These are phyloP conservation scores for Combretum micranthum DNA, from an alignment of 345 rosid species.

Conservation along the genomic window DNA sequence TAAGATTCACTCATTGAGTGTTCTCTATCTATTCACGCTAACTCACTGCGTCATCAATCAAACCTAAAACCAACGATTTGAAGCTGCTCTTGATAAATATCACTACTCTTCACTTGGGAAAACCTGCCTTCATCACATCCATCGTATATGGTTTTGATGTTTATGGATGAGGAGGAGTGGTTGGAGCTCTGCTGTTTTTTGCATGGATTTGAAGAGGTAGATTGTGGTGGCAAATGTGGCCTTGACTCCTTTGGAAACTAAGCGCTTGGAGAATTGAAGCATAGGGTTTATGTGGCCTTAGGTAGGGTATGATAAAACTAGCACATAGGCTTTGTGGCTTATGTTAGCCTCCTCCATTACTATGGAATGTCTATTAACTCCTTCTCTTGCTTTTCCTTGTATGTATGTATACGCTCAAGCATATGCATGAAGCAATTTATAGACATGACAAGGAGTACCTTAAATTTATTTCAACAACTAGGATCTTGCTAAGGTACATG, in stretches of 20 bases:
- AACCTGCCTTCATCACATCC: conserved; percentile 28
- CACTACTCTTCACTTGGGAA: conserved; percentile 3
- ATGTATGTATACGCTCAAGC: too few relatives aligned
- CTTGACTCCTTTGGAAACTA: conserved; percentile 21
- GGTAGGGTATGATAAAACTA: conserved; percentile 21
- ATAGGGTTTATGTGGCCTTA: conserved; percentile 38
- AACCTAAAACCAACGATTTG: too few relatives aligned
- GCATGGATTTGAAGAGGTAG: conserved; percentile 10
- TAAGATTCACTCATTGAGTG: too few relatives aligned
- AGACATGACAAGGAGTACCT: too few relatives aligned
- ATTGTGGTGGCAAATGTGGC: conserved; percentile 19
- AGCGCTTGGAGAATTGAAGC: conserved; percentile 33
- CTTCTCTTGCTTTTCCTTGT: not conserved
- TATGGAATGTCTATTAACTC: not conserved
- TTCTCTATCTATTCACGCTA: too few relatives aligned
- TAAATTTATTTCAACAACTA: too few relatives aligned
- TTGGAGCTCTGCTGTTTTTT: conserved; percentile 5
- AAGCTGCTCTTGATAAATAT: conserved; percentile 12
- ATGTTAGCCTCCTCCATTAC: conserved; percentile 1
- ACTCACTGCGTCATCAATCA: too few relatives aligned
- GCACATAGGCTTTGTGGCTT: conserved; percentile 13
- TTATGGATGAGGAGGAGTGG: not conserved
- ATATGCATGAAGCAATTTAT: too few relatives aligned
- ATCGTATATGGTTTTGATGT: conserved; percentile 31
- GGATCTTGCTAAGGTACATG: too few relatives aligned